Base-by-base conservation (phyloP, 345 rosid species). In the Populus nigra region DNA sequence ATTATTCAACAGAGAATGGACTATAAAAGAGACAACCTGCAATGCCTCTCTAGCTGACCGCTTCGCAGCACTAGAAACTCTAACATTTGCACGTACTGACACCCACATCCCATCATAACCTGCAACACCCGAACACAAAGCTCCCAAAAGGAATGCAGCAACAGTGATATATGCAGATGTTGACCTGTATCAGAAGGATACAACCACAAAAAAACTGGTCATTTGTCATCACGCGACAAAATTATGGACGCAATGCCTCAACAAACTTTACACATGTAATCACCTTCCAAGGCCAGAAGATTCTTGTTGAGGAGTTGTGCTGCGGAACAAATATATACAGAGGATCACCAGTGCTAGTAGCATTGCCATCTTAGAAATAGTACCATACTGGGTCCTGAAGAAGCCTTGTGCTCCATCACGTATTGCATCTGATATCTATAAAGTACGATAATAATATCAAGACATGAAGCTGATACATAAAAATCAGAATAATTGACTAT, bases 21-120 rank as follows among this genome's bases (percentile, higher is more conserved):
- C n/a, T 62, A 65, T 65, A 77, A 71, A 43, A 71, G 72, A 78
- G 31, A 83, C 61, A 81, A 96, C 99, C 98, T 96, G 99, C 91
- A 96, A 83, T 63, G 98, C 99, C 87, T 96, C 99, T 88, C 98
- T 92, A 31, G 98, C 97, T 76, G 99, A 96, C 77, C 99, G 91
- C 82, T 97, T 92, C 67, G 99, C 99, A 63, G 99, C 98, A 87
- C 99, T 92, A 68, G 99, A 88, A 73, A 96, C 98, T 78, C 99
- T 91, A 77, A 96, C 99, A 85, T 96, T 96, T 83, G 99, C 99
- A 84, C 99, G 98, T 68, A 96, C 99, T 22, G 99, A 96, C 68
- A 96, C 99, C 99, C 98, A 96, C 99, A 96, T 96, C 65, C 99
- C 98, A 83, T 94, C 91, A 84, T 93, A 96, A 74, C 99, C 99